Conservation (phyloP, 2,329 filamentous ascomycete species). For the Phyllosticta paracitricarpa region DNA sequence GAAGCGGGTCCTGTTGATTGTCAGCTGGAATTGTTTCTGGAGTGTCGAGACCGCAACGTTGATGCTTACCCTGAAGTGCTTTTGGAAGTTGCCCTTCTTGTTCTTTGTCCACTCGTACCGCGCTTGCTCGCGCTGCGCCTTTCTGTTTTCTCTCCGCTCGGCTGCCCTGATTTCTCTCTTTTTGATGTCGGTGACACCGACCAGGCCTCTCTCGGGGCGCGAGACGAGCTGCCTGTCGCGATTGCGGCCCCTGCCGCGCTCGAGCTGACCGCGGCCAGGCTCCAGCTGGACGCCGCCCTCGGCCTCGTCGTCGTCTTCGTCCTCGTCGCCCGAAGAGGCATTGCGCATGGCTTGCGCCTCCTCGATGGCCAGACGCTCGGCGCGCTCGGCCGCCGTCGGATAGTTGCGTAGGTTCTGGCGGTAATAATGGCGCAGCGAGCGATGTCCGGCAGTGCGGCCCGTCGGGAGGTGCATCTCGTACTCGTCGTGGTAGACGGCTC, state of each 20-base stretch:
- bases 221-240: slow-evolving; percentile 39
- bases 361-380: slow-evolving; percentile 53
- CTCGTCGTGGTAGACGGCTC: slow-evolving; percentile 81
- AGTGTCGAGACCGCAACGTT: not conserved
- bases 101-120: slow-evolving; percentile 58
- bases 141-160: slow-evolving; percentile 60
- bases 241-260: slow-evolving; percentile 15
- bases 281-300: slow-evolving; percentile 28
- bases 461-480: slow-evolving; percentile 89
- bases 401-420: slow-evolving; percentile 85
- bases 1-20: slow-evolving; percentile 37
- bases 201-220: slow-evolving; percentile 58
- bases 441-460: slow-evolving; percentile 80
- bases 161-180: slow-evolving; percentile 56
- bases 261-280: slow-evolving; percentile 12
- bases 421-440: slow-evolving; percentile 79
- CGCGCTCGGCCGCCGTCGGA: slow-evolving; percentile 67
- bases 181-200: slow-evolving; percentile 65
- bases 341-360: slow-evolving; percentile 18
- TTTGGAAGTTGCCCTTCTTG: slow-evolving; percentile 66
- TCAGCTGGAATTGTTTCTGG: not conserved
- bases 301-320: slow-evolving; percentile 29
- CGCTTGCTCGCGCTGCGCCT: slow-evolving; percentile 51
- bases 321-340: slow-evolving; percentile 25
- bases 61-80: slow-evolving; percentile 50